Base-by-base conservation (phyloP, 73 alveolate species). In the Paramecium octaurelia region DNA sequence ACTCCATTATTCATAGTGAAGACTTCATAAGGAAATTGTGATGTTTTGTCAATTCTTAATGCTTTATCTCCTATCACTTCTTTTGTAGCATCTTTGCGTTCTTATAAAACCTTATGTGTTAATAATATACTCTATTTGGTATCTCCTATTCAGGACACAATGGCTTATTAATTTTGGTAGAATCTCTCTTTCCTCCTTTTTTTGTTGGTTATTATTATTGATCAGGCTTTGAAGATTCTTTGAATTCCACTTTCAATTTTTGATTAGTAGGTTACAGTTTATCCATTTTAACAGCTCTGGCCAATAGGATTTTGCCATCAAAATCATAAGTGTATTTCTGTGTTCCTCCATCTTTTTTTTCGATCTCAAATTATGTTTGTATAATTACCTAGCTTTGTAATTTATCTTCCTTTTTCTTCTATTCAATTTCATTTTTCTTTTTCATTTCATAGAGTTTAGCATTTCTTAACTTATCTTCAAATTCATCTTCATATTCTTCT, bases 1-100 rank as follows among this genome's bases (percentile, higher is more conserved):
- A 80, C 91, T 23, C 91, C 91, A 44, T 80, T 80, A 43, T 40
- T 80, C 91, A 80, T 80, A 6, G 91, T 42, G 46, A 80, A 80
- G 50, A 24, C 57, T 31, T 80, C 91, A 44, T 80, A 80, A 24
- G 91, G 91, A 46, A 80, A 80, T 80, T 44, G n/a, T 2, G 91
- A 40, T 20, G 91, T 44, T 46, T 80, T 80, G 18, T 80, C 91
- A 24, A 43, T 20, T 80, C 57, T 80, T 42, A 80, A 31, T 44
- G 91, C 91, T 80, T 46, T 80, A 80, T 80, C 91, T 18, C 91
- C 91, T 21, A 80, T 42, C 1, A 80, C 91, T 23, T 80, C 91
- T 80, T 80, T 80, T 20, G 91, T 27, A 24, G 43, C 36, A 46
- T 80, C 91, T 35, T 80, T 80, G 43, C 91, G 48, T 24, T 80